Evolutionary conservation across 352 stramenopile species (phyloP), one percentile per base, ranked within the genome.

Genomic region (Globisporangium megalacanthum): DNA sequence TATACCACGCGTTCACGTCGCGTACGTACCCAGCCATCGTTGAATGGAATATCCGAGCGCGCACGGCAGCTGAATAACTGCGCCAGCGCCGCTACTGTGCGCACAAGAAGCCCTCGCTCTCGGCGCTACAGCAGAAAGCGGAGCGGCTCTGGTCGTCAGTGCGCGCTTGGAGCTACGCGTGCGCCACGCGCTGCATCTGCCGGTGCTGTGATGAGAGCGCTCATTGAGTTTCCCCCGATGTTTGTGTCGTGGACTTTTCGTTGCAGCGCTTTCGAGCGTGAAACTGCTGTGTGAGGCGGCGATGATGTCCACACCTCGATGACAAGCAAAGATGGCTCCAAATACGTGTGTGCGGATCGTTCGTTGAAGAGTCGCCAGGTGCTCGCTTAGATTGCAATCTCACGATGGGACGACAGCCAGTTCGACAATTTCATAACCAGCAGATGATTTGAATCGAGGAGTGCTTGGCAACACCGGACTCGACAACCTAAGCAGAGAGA

Each of bases 41-140:
- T 37, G 5, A 1, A 22, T 2, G 75, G 71, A 25, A 58, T 62
- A n/a, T n/a, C n/a, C 25, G 55, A 77, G 35, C 72, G 65, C 41
- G 56, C 66, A 37, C 69, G 72, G n/a, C 54, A 72, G 45, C 54
- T 80, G 25, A 69, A 80, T 46, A 80, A 76, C 54, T 70, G 36
- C 72, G 72, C 5, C 72, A 80, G 51, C 69, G 64, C 6, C 72
- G 72, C 54, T 80, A 80, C 50, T 69, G 72, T 54, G 72, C 73
- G 50, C 72, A 69, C 45, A 80, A 80, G 45, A 77, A 80, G 37
- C 68, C 58, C 4, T 74, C 54, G 17, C 53, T 56, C 45, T 73
- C 66, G 11, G 61, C 61, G 3, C 41, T 77, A 48, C 56, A 77
- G 44, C 49, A 56, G 57, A 41, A 31, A 29, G 44, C 31, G 49